A percentile compares a stretch with the other conserved stretches of the same genome.
Evolutionary conservation across 2,329 filamentous ascomycete genomes (phyloP).

Genomic region (Mariannaea elegans): DNA sequence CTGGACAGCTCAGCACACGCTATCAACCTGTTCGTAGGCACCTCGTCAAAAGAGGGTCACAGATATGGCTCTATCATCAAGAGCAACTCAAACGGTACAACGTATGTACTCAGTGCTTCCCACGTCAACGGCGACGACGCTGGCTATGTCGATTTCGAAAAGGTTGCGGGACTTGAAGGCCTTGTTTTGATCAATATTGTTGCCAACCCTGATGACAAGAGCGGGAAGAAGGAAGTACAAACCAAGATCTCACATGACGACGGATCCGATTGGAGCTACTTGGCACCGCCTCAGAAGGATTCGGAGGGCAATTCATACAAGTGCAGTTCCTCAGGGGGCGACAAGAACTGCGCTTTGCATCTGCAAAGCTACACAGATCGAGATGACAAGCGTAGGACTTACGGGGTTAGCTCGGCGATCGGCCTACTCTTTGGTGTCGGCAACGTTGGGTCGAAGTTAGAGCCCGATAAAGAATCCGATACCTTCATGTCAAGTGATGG

Average conservation of each 20-base stretch:
- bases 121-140: conserved; percentile 81
- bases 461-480: conserved; percentile 74
- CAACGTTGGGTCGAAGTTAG: conserved; percentile 82
- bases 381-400: conserved; percentile 81
- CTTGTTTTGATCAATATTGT: conserved; percentile 89
- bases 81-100: conserved; percentile 98
- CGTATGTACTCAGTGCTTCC: conserved; percentile 84
- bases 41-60: conserved; percentile 69
- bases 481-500: conserved; percentile 93
- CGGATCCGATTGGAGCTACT: conserved; percentile 83
- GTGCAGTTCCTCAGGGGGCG: conserved; percentile 69
- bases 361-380: conserved; percentile 97
- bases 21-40: conserved; percentile 91
- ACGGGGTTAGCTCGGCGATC: conserved; percentile 86
- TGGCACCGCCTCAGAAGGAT: conserved; percentile 77
- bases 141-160: conserved; percentile 95
- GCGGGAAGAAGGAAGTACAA: conserved; percentile 85
- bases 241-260: conserved; percentile 97
- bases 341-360: conserved; percentile 82
- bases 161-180: conserved; percentile 90
- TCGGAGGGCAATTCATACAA: conserved; percentile 74
- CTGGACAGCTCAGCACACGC: conserved; percentile 95
- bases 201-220: conserved; percentile 74
- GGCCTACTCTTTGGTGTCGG: conserved; percentile 92
- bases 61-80: conserved; percentile 91